These are phyloP conservation scores for Globisporangium heterothallicum DNA, from an alignment of 352 stramenopile species.

Conservation along the genomic window DNA sequence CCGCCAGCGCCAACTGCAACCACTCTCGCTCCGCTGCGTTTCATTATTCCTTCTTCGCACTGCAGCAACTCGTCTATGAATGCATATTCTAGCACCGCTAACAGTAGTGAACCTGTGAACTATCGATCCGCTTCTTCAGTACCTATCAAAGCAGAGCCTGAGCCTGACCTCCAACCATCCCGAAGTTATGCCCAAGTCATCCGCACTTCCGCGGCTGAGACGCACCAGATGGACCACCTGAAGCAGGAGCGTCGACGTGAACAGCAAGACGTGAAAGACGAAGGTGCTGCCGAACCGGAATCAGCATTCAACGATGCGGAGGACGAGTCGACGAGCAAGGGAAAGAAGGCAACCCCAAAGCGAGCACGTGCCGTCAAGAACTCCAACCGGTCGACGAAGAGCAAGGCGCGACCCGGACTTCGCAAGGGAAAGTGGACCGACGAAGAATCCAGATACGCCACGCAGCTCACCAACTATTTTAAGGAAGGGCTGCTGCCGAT, in stretches of 20 bases:
- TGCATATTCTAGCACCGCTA: conserved; percentile 13
- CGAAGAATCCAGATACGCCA: conserved; percentile 72
- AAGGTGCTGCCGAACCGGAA: neutral
- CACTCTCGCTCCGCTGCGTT: conserved; percentile 63
- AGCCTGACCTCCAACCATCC: conserved; percentile 4
- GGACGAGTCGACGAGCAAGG: conserved; percentile 17
- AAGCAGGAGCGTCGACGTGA: neutral
- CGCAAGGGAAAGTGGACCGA: conserved; percentile 86
- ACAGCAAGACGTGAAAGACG: neutral
- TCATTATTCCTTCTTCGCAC: conserved; percentile 69
- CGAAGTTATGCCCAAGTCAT: conserved; percentile 13
- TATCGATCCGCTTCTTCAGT: conserved; percentile 13
- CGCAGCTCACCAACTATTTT: conserved; percentile 78
- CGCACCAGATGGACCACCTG: neutral
- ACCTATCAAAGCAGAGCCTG: conserved; percentile 10
- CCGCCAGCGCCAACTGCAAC: conserved; percentile 6
- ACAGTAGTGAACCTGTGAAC: conserved; percentile 11
- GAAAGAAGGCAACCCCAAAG: conserved; percentile 50
- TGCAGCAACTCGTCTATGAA: conserved; percentile 24
- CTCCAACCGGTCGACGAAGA: conserved; percentile 69
- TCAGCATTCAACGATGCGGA: conserved; percentile 1
- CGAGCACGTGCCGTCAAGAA: conserved; percentile 50
- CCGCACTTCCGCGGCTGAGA: neutral
- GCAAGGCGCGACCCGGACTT: conserved; percentile 78
- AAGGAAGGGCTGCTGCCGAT: conserved; percentile 79